Conservation (phyloP, 1,284 basidiomycete species). For the Veloboletus limbatus region DNA sequence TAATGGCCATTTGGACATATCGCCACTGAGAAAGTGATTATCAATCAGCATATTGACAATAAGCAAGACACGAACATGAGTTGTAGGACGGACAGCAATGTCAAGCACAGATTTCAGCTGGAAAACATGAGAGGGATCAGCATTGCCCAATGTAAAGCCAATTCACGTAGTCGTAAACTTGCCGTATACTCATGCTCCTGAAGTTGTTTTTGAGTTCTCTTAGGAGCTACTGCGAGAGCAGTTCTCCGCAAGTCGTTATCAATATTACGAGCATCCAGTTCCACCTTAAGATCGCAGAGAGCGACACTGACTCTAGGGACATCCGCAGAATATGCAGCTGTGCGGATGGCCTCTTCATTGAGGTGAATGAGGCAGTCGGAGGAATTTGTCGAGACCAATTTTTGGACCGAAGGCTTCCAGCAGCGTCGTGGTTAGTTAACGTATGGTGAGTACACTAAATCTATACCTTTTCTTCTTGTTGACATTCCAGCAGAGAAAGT, state of each 20-base stretch:
- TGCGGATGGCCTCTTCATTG: conserved; percentile 60
- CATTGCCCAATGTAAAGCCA: background rate
- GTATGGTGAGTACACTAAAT: background rate
- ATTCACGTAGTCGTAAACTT: conserved; percentile 4
- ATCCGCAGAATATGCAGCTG: conserved; percentile 54
- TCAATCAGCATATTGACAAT: background rate
- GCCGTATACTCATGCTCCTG: conserved; percentile 52
- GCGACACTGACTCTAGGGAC: conserved; percentile 45
- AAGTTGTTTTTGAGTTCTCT: conserved; percentile 44
- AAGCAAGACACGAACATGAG: conserved; percentile 54
- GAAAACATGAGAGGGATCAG: conserved; percentile 10
- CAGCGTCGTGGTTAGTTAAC: conserved; percentile 7
- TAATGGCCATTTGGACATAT: conserved; percentile 78
- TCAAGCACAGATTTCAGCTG: conserved; percentile 66
- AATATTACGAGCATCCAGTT: conserved; percentile 46
- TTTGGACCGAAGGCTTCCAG: conserved; percentile 83
- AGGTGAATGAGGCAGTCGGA: conserved; percentile 63
- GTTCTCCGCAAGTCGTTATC: conserved; percentile 43
- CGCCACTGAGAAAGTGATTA: conserved; percentile 64
- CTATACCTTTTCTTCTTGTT: conserved; percentile 87
- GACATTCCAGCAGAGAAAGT: conserved; percentile 74
- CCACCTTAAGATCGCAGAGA: conserved; percentile 45
- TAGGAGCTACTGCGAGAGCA: conserved; percentile 40
- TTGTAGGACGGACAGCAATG: conserved; percentile 62
- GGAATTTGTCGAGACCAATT: conserved; percentile 73